Base-by-base conservation (phyloP, 371 early-diverging fungal species). In the Globomyces sp. region DNA sequence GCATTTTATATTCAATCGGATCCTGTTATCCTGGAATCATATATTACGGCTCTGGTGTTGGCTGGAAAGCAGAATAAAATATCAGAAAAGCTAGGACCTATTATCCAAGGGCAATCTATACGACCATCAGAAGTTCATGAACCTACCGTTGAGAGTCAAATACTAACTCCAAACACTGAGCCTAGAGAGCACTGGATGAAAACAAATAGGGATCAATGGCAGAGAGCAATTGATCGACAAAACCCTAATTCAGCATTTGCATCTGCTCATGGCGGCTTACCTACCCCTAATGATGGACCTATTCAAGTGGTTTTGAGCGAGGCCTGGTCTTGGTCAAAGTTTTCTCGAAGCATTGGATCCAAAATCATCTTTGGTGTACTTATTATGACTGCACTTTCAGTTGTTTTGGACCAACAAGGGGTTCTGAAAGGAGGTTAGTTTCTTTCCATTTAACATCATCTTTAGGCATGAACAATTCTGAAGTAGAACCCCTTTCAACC, bases 251-350 rank as follows among this genome's bases (percentile, higher is more conserved):
- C 61, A 5, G 45, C 11, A 45, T 39, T 39, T 13, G 3, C 36
- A n/a, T 34, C 51, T 5, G 13, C 36, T 10, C 4, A 58, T 37
- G 40, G 44, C 10, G 24, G 44, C 13, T 39, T 43, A 5, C 45
- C 58, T 42, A 57, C 40, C 51, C n/a, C 2, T 40, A 34, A 39
- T 60, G 59, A 50, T 10, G 72, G 67, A 6, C 80, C 80, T 0
- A 80, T 82, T 59, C 77, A 77, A 49, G 80, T 82, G 44, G 69
- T 76, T n/a, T 65, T 79, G 46, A 70, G 71, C 52, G 83, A 82
- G 60, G 80, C 83, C 3, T 82, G 80, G 77, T 77, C 79, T 4
- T 82, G 83, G 83, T 66, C 71, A 61, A 80, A 79, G 67, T 74
- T 82, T 63, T 65, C 65, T 0, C 61, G 83, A 36, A 76, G 71